A percentile compares a stretch with the other conserved stretches of the same genome.
phyloP scores from a whole-genome alignment of 306 rosid genomes.

The Quercus parvula region DNA sequence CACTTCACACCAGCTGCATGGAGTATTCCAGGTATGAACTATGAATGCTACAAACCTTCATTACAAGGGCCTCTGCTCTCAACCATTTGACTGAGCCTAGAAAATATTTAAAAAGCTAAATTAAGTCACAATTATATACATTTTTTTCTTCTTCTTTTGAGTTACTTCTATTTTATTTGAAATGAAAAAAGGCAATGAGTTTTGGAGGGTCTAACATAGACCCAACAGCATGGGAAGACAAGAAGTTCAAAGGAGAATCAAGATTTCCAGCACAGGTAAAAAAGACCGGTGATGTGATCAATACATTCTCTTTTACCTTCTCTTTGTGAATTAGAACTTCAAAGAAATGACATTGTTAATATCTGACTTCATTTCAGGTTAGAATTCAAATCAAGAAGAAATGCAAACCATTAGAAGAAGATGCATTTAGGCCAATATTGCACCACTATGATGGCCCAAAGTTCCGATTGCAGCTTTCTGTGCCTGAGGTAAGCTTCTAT shows the following conservation, averaged over 20 bases:
- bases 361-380: slow-evolving; percentile 4
- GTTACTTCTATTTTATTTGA: neutral
- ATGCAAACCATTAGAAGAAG: slow-evolving; percentile 21
- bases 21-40: slow-evolving; percentile 29
- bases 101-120: neutral
- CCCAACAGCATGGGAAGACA: slow-evolving; percentile 31
- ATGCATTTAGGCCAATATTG: slow-evolving; percentile 26
- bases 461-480: slow-evolving; percentile 26
- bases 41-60: neutral
- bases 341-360: neutral
- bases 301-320: neutral
- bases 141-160: neutral
- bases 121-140: neutral
- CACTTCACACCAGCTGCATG: slow-evolving; percentile 32
- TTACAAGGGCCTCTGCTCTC: neutral
- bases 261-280: slow-evolving; percentile 29
- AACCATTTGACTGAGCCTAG: neutral
- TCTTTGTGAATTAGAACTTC: neutral
- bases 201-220: slow-evolving; percentile 35
- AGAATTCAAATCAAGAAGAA: slow-evolving; percentile 21
- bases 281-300: neutral
- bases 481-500: slow-evolving; percentile 19
- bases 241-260: slow-evolving; percentile 27
- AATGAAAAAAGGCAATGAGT: slow-evolving; percentile 19
- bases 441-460: slow-evolving; percentile 33